Conservation (phyloP, 108 stramenopile species). For the Pseudonitzschia pungens region DNA sequence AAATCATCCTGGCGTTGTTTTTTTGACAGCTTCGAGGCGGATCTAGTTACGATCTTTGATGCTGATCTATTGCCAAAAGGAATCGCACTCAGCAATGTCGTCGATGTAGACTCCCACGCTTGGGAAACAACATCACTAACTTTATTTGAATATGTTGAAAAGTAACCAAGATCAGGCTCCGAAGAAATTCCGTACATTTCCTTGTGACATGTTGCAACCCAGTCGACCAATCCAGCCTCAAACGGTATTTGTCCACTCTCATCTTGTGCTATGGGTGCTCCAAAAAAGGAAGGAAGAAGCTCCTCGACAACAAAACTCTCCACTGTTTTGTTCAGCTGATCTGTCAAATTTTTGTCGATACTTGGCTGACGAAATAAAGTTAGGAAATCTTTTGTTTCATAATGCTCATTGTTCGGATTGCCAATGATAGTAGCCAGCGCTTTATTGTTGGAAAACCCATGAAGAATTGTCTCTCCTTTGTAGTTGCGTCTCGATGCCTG, state of each 20-base stretch:
- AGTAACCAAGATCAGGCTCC: slow-evolving; percentile 14
- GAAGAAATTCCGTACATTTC: not conserved
- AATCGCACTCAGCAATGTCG: slow-evolving; percentile 17
- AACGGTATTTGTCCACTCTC: slow-evolving; percentile 43
- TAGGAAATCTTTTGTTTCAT: slow-evolving; percentile 22
- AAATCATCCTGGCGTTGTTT: slow-evolving; percentile 2
- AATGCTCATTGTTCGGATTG: slow-evolving; percentile 19
- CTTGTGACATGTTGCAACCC: slow-evolving; percentile 25
- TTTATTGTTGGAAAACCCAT: slow-evolving; percentile 45
- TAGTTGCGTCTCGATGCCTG: slow-evolving; percentile 30
- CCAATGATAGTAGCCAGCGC: slow-evolving; percentile 25
- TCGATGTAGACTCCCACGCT: slow-evolving; percentile 34
- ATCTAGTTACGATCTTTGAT: not conserved
- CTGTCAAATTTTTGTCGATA: slow-evolving; percentile 16
- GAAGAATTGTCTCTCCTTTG: slow-evolving; percentile 39
- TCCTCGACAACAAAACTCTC: slow-evolving; percentile 33
- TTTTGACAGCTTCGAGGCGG: slow-evolving; percentile 9
- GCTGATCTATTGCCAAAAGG: slow-evolving; percentile 1
- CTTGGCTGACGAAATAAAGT: slow-evolving; percentile 18
- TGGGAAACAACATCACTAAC: slow-evolving; percentile 26
- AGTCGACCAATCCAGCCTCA: slow-evolving; percentile 34
- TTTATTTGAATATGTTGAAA: slow-evolving; percentile 1
- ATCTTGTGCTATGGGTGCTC: slow-evolving; percentile 34
- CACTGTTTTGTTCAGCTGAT: slow-evolving; percentile 25
- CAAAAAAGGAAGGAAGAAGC: slow-evolving; percentile 36